Conservation (phyloP, 305 asterid genomes). For the Rubia peregrina region DNA sequence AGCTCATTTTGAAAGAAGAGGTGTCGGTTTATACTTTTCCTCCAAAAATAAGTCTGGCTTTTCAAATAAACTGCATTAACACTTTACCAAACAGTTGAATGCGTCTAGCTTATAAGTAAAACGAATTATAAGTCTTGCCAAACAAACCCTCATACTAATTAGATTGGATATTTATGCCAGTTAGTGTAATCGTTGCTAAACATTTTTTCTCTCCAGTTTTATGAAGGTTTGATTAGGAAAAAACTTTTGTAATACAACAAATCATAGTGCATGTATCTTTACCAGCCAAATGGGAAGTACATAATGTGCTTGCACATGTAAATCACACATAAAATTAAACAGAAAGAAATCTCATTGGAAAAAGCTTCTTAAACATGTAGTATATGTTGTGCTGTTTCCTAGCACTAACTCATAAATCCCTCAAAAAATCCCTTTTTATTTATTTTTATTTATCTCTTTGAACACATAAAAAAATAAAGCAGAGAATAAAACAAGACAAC, state of each 20-base stretch:
- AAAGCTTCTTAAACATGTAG: neutral
- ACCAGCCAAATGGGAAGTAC: slow-evolving; percentile 17
- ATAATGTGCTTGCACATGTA: slow-evolving; percentile 28
- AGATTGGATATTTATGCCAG: too few species aligned
- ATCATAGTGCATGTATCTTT: slow-evolving; percentile 19
- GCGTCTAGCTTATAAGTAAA: too few species aligned
- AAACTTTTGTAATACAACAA: neutral
- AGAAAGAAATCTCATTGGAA: neutral
- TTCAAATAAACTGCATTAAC: too few species aligned
- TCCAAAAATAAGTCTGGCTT: too few species aligned
- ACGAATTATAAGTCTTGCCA: too few species aligned
- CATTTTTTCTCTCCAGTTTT: too few species aligned
- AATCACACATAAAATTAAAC: slow-evolving; percentile 2
- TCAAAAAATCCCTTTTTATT: neutral
- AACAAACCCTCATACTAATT: too few species aligned
- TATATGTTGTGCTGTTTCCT: slow-evolving; percentile 17
- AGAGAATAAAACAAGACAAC: slow-evolving; percentile 8
- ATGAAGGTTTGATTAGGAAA: too few species aligned
- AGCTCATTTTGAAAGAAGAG: too few species aligned
- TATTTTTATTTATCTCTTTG: neutral
- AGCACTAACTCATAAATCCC: neutral
- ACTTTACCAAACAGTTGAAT: too few species aligned
- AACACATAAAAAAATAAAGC: neutral
- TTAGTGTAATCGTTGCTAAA: too few species aligned
- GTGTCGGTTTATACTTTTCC: too few species aligned